Evolutionary conservation across 306 rosid species (phyloP).

Genomic region (Citrullus mucosospermus): DNA sequence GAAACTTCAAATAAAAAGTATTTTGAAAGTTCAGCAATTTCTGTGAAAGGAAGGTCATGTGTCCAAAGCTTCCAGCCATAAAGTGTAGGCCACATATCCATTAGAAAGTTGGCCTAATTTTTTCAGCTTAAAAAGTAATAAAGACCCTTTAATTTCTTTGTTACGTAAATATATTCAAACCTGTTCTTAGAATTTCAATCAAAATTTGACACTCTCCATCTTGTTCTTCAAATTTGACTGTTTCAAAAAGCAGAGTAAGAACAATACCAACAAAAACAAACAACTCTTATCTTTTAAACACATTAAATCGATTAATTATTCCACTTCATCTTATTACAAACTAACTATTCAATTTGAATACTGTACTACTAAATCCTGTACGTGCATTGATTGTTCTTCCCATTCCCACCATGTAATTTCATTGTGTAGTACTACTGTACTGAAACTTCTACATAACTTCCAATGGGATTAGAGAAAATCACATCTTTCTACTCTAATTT

Average conservation of each 20-base stretch:
- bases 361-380: neutral
- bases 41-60: too few species aligned
- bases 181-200: neutral
- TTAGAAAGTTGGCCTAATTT: too few species aligned
- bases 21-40: too few species aligned
- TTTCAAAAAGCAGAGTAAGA: neutral
- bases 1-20: too few species aligned
- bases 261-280: neutral
- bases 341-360: neutral
- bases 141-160: neutral
- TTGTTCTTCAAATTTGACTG: neutral
- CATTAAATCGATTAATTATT: neutral
- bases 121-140: too few species aligned
- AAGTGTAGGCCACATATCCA: too few species aligned
- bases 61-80: too few species aligned
- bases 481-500: slow-evolving; percentile 6
- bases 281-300: neutral
- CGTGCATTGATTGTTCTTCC: neutral
- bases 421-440: neutral
- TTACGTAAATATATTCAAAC: neutral
- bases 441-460: neutral
- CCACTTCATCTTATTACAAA: neutral
- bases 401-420: neutral
- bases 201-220: neutral
- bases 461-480: neutral